Percentiles rank a stretch among this genome's conserved stretches.
Conservation (phyloP, 2,329 filamentous ascomycete species). For the Dothistroma septosporum region DNA sequence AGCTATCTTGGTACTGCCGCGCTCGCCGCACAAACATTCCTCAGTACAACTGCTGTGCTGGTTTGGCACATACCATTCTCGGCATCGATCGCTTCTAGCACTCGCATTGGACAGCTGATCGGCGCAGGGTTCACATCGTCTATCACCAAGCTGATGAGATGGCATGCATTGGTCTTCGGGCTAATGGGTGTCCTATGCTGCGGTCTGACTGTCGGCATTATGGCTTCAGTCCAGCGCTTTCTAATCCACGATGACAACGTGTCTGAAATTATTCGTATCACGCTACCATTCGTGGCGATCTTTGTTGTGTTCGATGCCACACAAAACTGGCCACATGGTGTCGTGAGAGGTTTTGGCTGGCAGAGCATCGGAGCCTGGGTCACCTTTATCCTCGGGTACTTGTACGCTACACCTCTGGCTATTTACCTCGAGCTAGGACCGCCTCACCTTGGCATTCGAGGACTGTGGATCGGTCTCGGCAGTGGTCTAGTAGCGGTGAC, state of each 20-base stretch:
- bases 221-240: conserved; percentile 32
- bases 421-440: conserved; percentile 35
- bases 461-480: conserved; percentile 35
- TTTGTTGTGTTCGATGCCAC: conserved; percentile 40
- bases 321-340: conserved; percentile 36
- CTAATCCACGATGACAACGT: conserved; percentile 38
- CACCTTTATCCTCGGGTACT: conserved; percentile 38
- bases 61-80: conserved; percentile 42
- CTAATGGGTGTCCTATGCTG: conserved; percentile 37
- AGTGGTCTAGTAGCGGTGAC: conserved; percentile 36
- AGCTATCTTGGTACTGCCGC: conserved; percentile 23
- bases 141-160: conserved; percentile 34
- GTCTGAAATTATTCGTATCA: conserved; percentile 31
- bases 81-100: conserved; percentile 38
- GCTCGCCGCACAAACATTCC: conserved; percentile 25
- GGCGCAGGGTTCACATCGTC: conserved; percentile 36
- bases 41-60: conserved; percentile 28
- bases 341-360: conserved; percentile 37
- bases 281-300: conserved; percentile 35
- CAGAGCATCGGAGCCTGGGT: conserved; percentile 39
- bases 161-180: conserved; percentile 31
- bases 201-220: conserved; percentile 30
- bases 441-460: conserved; percentile 35
- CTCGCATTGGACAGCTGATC: conserved; percentile 39
- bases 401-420: conserved; percentile 37